Conservation (phyloP, 169 alveolate species). For the Cryptosporidium xiaoi region DNA sequence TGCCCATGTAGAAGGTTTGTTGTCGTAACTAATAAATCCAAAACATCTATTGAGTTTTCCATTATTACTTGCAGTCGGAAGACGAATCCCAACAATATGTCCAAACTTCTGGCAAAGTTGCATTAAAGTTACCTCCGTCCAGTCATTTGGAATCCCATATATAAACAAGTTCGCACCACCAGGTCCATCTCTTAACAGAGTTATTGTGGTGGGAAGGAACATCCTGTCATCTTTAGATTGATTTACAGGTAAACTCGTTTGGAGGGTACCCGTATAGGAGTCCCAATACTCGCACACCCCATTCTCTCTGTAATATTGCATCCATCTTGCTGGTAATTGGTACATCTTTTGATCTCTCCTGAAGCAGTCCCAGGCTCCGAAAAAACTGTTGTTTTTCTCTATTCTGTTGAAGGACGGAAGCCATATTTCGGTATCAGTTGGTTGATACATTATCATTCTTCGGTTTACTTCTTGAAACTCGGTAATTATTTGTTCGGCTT, state of each 20-base stretch:
- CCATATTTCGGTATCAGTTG: constrained; percentile 65
- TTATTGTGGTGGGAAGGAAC: constrained; percentile 79
- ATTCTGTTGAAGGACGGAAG: constrained; percentile 65
- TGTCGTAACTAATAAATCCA: constrained; percentile 82
- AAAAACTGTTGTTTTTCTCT: constrained; percentile 37
- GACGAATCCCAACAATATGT: constrained; percentile 81
- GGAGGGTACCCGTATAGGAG: constrained; percentile 67
- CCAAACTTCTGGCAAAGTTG: constrained; percentile 81
- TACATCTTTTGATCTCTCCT: constrained; percentile 69
- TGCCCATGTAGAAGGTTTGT: constrained; percentile 81
- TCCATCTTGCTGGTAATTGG: constrained; percentile 60
- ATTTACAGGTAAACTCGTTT: constrained; percentile 54
- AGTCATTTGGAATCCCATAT: constrained; percentile 81
- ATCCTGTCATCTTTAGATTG: constrained; percentile 68
- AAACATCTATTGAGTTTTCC: constrained; percentile 80
- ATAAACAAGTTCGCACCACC: constrained; percentile 81
- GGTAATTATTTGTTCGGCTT: constrained; percentile 57
- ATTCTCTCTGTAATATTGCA: constrained; percentile 69
- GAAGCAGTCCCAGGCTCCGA: constrained; percentile 68
- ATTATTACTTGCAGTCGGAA: constrained; percentile 79
- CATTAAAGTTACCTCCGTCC: constrained; percentile 80
- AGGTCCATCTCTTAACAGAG: constrained; percentile 84
- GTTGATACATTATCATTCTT: constrained; percentile 61
- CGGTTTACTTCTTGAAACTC: constrained; percentile 68
- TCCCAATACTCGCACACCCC: constrained; percentile 74